These are phyloP conservation scores for Lactifluus subvellereus DNA, from an alignment of 768 basidiomycete species.

Conservation along the genomic window DNA sequence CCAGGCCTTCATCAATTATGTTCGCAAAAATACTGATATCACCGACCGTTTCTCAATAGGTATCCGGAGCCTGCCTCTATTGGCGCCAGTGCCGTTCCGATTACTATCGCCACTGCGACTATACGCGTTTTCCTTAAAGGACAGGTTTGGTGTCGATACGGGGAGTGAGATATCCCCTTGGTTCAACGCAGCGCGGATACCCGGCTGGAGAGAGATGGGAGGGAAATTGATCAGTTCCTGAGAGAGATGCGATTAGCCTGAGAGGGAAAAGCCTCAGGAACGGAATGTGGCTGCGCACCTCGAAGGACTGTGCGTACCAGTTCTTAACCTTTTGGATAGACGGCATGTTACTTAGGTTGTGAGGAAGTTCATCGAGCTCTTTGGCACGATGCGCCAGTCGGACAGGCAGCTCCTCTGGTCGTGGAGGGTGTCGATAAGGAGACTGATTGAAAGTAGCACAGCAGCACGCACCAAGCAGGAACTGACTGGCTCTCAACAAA, in stretches of 20 bases:
- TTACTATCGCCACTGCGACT: constrained; percentile 34
- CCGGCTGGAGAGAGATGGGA: constrained; percentile 58
- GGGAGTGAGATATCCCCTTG: constrained; percentile 51
- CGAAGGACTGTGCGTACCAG: constrained; percentile 99
- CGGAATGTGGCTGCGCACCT: constrained; percentile 47
- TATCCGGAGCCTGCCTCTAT: constrained; percentile 50
- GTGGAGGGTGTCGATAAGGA: background rate
- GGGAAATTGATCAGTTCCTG: constrained; percentile 91
- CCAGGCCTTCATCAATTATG: constrained; percentile 1
- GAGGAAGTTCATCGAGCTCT: constrained; percentile 90
- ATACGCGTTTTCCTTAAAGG: constrained; percentile 36
- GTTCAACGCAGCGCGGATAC: constrained; percentile 60
- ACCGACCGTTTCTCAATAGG: constrained; percentile 78
- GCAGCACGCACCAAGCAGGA: constrained; percentile 60
- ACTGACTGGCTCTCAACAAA: constrained; percentile 85
- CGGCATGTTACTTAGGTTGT: constrained; percentile 85
- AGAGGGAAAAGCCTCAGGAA: constrained; percentile 10
- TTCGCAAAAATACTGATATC: constrained; percentile 10
- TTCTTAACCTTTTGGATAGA: constrained; percentile 93
- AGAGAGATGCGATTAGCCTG: background rate
- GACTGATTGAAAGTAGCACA: constrained; percentile 6
- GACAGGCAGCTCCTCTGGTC: constrained; percentile 85
- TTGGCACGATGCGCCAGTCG: constrained; percentile 93
- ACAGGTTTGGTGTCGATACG: constrained; percentile 76
- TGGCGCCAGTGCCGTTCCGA: constrained; percentile 40